Evolutionary conservation across 805 yeast species (phyloP).

Genomic region (Starmerella davenportii): DNA sequence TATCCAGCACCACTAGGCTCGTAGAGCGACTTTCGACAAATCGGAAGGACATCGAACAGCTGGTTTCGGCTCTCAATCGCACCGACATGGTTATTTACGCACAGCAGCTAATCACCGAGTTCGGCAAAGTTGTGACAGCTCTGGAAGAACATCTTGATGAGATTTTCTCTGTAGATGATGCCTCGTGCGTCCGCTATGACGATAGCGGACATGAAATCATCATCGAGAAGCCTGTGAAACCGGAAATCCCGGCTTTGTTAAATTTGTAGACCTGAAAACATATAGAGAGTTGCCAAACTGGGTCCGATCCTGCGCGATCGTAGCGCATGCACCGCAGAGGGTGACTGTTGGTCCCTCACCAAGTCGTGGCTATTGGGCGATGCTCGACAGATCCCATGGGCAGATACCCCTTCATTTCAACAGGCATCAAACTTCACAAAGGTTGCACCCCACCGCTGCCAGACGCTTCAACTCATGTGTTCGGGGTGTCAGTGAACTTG

Average conservation of each 20-base stretch:
- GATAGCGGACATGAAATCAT: slow-evolving; percentile 73
- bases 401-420: no score
- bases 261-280: no score
- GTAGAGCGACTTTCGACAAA: slow-evolving; percentile 65
- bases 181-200: slow-evolving; percentile 73
- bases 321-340: no score
- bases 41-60: slow-evolving; percentile 48
- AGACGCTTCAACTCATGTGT: no score
- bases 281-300: no score
- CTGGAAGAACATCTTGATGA: slow-evolving; percentile 49
- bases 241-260: slow-evolving; percentile 1
- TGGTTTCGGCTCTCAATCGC: slow-evolving; percentile 62
- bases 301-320: no score
- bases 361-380: no score
- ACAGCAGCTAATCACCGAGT: slow-evolving; percentile 52
- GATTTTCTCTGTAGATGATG: slow-evolving; percentile 64
- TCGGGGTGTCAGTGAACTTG: no score
- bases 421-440: no score
- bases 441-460: no score
- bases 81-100: slow-evolving; percentile 65
- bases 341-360: no score
- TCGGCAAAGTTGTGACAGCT: slow-evolving; percentile 37
- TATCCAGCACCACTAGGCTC: slow-evolving; percentile 73
- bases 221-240: slow-evolving; percentile 25
- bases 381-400: no score